A percentile compares a stretch with the other conserved stretches of the same genome.
These are phyloP conservation scores for Zymoseptoria ardabiliae DNA, from an alignment of 2,329 filamentous ascomycete genomes.

Conservation along the genomic window DNA sequence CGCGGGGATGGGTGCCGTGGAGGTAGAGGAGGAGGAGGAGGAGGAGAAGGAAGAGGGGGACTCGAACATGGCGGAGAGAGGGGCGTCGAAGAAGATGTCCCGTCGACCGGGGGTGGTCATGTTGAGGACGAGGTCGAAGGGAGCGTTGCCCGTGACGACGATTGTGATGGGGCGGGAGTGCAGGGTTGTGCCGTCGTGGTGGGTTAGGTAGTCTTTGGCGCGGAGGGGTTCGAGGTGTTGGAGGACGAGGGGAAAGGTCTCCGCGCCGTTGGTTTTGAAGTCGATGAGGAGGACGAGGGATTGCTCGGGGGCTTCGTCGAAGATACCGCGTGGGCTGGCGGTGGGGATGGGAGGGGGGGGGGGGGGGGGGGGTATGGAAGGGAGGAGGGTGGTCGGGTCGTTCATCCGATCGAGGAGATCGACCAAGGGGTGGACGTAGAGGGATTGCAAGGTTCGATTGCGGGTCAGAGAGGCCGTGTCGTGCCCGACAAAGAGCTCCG, in stretches of 20 bases:
- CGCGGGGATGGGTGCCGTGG: conserved; percentile 26
- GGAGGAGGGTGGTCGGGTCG: conserved; percentile 29
- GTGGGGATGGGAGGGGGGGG: neutral
- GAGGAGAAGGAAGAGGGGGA: conserved; percentile 36
- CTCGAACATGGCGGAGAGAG: conserved; percentile 34
- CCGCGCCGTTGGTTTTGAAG: conserved; percentile 52
- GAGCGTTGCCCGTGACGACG: conserved; percentile 58
- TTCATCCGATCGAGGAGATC: conserved; percentile 51
- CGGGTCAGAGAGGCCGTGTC: conserved; percentile 46
- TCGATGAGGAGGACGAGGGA: conserved; percentile 59
- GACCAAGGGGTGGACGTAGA: conserved; percentile 60
- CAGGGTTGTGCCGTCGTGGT: conserved; percentile 44
- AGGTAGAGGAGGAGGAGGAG: conserved; percentile 37
- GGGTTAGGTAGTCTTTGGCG: conserved; percentile 43
- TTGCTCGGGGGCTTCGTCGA: conserved; percentile 33
- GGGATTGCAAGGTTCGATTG: conserved; percentile 51
- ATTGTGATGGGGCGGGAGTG: conserved; percentile 56
- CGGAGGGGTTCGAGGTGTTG: conserved; percentile 53
- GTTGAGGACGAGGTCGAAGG: conserved; percentile 48
- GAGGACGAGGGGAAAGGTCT: conserved; percentile 47
- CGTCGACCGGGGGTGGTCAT: conserved; percentile 47
- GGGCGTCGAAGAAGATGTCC: conserved; percentile 55
- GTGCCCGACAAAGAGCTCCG: conserved; percentile 59
- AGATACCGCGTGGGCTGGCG: conserved; percentile 45
- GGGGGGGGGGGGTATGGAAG: conserved; percentile 3